Percentiles rank a stretch among this genome's conserved stretches.
phyloP scores from a whole-genome alignment of 441 rosid species.

The Eruca vesicaria region DNA sequence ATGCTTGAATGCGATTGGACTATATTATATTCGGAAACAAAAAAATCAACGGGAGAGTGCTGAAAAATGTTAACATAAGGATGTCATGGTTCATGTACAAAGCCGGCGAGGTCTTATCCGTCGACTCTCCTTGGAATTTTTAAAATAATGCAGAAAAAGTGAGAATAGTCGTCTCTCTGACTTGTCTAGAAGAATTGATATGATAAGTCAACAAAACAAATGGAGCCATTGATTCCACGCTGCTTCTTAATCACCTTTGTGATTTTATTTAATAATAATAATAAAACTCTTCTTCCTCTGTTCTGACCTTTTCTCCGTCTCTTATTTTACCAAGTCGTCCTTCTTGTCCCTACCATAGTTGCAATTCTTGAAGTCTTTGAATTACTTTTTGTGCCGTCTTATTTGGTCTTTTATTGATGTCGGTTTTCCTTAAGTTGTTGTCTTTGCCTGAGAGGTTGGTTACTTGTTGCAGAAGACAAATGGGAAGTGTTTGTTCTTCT shows the following conservation, averaged over 20 bases:
- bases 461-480: constrained; percentile 33
- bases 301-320: constrained; percentile 17
- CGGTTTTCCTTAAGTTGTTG: not conserved
- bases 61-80: not conserved
- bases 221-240: constrained; percentile 35
- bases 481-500: constrained; percentile 77
- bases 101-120: constrained; percentile 9
- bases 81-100: constrained; percentile 5
- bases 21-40: not conserved
- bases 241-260: constrained; percentile 13
- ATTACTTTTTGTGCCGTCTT: not conserved
- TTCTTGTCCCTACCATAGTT: constrained; percentile 18
- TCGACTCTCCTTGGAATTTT: constrained; percentile 6
- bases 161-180: constrained; percentile 35
- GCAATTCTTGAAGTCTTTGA: constrained; percentile 23
- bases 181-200: constrained; percentile 26
- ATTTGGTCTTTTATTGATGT: not conserved
- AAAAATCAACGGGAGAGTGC: not conserved
- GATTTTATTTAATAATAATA: not conserved
- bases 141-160: constrained; percentile 4
- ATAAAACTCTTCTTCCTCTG: not conserved
- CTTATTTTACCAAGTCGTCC: constrained; percentile 26
- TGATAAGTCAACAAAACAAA: constrained; percentile 26
- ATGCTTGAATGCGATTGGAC: not conserved
- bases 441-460: constrained; percentile 1